Evolutionary conservation across 768 basidiomycete genomes (phyloP).

Genomic region (Kwoniella sp.): DNA sequence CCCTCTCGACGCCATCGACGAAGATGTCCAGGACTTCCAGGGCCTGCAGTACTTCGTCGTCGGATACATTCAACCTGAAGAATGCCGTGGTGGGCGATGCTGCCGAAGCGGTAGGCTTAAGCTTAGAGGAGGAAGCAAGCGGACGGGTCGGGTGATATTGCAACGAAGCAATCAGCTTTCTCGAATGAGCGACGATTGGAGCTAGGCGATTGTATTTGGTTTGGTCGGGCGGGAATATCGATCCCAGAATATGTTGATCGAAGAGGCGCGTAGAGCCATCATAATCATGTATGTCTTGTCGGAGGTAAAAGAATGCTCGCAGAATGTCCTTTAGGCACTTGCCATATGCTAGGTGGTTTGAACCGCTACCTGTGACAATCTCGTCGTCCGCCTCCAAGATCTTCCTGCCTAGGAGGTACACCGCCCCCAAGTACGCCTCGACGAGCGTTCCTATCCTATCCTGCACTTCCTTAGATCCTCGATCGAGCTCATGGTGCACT

Average conservation of each 20-base stretch:
- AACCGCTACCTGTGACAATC: neutral
- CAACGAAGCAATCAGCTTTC: conserved; percentile 15
- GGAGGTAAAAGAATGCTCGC: conserved; percentile 1
- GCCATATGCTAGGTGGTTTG: neutral
- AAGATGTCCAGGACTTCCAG: conserved; percentile 5
- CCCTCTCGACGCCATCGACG: neutral
- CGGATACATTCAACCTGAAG: neutral
- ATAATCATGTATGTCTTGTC: neutral
- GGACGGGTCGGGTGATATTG: conserved; percentile 28
- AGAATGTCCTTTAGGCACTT: neutral
- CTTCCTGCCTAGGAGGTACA: conserved; percentile 6
- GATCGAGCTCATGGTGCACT: neutral
- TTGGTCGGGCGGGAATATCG: conserved; percentile 17
- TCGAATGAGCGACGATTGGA: conserved; percentile 21
- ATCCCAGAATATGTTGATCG: conserved; percentile 18
- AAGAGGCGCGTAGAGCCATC: neutral
- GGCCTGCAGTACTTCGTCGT: neutral
- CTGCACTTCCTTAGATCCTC: neutral
- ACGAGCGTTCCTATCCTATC: neutral
- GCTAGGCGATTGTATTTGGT: conserved; percentile 15
- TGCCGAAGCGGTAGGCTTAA: neutral
- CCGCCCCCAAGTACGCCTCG: conserved; percentile 6
- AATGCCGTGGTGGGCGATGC: neutral
- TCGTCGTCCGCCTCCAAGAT: neutral
- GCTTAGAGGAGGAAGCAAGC: neutral